Percentiles rank a stretch among this genome's conserved stretches.
Conservation (phyloP, 192 early-diverging fungal species). For the Entomortierella chlamydospora region DNA sequence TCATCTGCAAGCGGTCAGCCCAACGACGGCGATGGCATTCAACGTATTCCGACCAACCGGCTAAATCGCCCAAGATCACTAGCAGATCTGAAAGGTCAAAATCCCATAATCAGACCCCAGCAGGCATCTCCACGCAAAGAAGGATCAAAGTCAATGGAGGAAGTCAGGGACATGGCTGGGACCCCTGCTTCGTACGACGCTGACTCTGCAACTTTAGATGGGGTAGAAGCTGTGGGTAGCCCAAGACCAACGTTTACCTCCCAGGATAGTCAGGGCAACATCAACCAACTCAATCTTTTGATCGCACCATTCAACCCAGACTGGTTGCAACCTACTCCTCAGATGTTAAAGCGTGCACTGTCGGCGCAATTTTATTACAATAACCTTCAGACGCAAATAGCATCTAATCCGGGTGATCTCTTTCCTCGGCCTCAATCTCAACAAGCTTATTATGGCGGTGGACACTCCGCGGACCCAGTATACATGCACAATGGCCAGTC, state of each 20-base stretch:
- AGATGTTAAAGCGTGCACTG: constrained; percentile 27
- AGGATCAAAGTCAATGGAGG: constrained; percentile 36
- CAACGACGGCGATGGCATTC: not conserved
- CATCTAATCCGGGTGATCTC: constrained; percentile 15
- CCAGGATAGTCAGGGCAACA: constrained; percentile 43
- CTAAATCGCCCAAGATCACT: constrained; percentile 32
- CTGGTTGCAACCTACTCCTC: constrained; percentile 47
- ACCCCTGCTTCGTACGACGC: constrained; percentile 2
- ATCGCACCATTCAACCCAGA: constrained; percentile 47
- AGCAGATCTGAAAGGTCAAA: constrained; percentile 18
- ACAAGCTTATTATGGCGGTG: constrained; percentile 7
- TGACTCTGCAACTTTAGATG: constrained; percentile 16
- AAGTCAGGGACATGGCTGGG: constrained; percentile 10
- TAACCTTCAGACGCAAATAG: constrained; percentile 31
- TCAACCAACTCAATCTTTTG: constrained; percentile 34
- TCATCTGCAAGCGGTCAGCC: not conserved
- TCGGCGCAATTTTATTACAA: constrained; percentile 41
- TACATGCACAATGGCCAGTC: constrained; percentile 9
- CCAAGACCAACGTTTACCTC: constrained; percentile 39
- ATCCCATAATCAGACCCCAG: constrained; percentile 21
- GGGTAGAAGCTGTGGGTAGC: constrained; percentile 21
- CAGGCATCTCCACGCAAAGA: constrained; percentile 13
- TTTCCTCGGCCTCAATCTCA: constrained; percentile 38
- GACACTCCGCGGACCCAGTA: constrained; percentile 2
- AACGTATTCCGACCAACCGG: constrained; percentile 3